These are phyloP conservation scores for Tulasnella sp. DNA, from an alignment of 768 basidiomycete species.

Conservation along the genomic window DNA sequence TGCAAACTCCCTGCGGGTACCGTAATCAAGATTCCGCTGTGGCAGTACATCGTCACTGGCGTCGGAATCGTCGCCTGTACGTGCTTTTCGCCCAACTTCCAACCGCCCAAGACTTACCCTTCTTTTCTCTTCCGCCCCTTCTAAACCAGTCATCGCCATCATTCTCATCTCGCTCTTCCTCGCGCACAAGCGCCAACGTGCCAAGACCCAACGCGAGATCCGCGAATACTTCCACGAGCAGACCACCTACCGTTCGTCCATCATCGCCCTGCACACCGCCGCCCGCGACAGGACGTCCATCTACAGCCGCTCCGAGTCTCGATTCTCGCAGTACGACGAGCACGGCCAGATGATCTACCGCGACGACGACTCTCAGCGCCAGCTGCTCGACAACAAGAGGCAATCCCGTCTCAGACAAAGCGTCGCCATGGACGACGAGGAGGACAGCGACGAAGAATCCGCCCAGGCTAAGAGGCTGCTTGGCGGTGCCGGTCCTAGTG, in stretches of 20 bases:
- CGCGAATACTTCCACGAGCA: conserved; percentile 35
- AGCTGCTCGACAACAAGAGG: background rate
- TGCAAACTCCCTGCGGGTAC: conserved; percentile 27
- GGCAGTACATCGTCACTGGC: conserved; percentile 32
- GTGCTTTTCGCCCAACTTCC: background rate
- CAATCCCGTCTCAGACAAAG: background rate
- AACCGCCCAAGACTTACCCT: background rate
- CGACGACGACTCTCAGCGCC: conserved; percentile 32
- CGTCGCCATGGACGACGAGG: conserved; percentile 22
- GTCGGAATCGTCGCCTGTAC: conserved; percentile 29
- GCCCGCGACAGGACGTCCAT: conserved; percentile 33
- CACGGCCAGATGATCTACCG: conserved; percentile 33
- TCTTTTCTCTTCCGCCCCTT: background rate
- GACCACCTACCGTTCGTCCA: conserved; percentile 30
- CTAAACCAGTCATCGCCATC: conserved; percentile 8
- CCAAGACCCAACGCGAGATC: conserved; percentile 29
- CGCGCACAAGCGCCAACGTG: conserved; percentile 22
- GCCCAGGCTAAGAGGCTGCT: conserved; percentile 23
- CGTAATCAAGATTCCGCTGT: conserved; percentile 28
- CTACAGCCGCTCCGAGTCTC: conserved; percentile 23
- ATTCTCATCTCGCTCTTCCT: conserved; percentile 31
- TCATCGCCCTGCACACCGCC: conserved; percentile 33
- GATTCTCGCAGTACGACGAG: conserved; percentile 34
- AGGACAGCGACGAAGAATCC: conserved; percentile 24
- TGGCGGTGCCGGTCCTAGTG: background rate